Percentiles rank a stretch among this genome's conserved stretches.
Evolutionary conservation across 164 flowering plant species (phyloP).

Genomic region (Protea cynaroides): DNA sequence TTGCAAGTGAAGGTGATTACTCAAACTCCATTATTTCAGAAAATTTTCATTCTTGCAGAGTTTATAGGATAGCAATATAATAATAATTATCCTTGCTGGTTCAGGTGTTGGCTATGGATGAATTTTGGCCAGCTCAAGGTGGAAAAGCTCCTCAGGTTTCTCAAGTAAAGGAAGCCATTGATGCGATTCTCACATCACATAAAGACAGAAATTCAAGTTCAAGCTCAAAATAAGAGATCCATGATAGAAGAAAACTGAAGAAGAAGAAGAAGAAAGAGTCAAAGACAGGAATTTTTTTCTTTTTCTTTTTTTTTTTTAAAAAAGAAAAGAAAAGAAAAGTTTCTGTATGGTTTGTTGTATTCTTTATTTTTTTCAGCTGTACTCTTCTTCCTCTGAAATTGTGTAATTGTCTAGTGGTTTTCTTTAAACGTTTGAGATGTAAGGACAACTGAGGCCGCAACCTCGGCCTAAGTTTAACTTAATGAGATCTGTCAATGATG

Average conservation of each 20-base stretch:
- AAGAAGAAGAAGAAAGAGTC: neutral
- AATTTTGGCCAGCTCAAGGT: slow-evolving; percentile 92
- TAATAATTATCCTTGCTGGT: neutral
- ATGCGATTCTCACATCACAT: slow-evolving; percentile 77
- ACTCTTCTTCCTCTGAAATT: neutral
- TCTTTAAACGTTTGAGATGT: neutral
- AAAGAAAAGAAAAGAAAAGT: slow-evolving; percentile 2
- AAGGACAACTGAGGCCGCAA: neutral
- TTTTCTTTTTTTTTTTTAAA: too few relatives aligned
- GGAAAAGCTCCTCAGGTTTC: slow-evolving; percentile 91
- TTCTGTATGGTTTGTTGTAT: neutral
- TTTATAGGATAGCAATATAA: neutral
- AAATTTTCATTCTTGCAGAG: too few relatives aligned
- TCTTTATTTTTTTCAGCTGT: too few relatives aligned
- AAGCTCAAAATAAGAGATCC: slow-evolving; percentile 16
- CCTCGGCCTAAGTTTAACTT: neutral
- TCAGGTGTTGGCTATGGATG: slow-evolving; percentile 94
- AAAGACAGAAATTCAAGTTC: slow-evolving; percentile 48
- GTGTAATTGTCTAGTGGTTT: neutral
- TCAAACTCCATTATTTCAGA: neutral
- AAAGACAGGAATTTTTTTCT: neutral
- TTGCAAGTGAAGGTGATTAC: slow-evolving; percentile 81
- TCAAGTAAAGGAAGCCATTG: slow-evolving; percentile 93
- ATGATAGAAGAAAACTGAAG: neutral
- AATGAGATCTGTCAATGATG: too few relatives aligned